Evolutionary conservation across 768 basidiomycete genomes (phyloP).

Genomic region (Gymnopilus dilepis): DNA sequence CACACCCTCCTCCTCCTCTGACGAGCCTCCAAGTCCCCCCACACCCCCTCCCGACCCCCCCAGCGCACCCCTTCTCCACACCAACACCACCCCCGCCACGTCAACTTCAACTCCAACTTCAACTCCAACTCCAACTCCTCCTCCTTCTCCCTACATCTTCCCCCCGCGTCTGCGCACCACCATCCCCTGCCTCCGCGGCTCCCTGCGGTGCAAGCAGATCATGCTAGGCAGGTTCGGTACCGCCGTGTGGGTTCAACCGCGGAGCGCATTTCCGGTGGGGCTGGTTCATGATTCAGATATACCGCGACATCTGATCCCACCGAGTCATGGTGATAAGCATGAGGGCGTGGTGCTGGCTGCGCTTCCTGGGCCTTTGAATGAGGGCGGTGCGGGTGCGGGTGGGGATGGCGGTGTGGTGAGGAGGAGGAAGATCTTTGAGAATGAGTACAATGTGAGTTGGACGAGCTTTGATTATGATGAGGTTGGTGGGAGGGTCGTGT

Average conservation of each 20-base stretch:
- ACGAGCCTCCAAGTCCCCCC: too few species aligned
- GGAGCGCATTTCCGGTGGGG: constrained; percentile 45
- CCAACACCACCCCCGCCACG: too few species aligned
- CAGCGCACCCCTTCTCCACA: too few species aligned
- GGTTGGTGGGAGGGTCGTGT: constrained; percentile 52
- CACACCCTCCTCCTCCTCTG: background rate
- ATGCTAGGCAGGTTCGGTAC: constrained; percentile 60
- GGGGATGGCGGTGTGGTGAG: background rate
- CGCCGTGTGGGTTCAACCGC: constrained; percentile 68
- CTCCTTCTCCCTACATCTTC: constrained; percentile 44
- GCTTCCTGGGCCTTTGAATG: constrained; percentile 53
- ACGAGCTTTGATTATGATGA: constrained; percentile 68
- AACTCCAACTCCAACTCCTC: too few species aligned
- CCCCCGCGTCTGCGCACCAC: constrained; percentile 49
- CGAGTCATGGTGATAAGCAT: constrained; percentile 24
- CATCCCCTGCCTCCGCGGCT: constrained; percentile 50
- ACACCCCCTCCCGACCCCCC: too few species aligned
- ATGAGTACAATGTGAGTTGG: constrained; percentile 47
- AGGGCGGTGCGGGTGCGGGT: background rate
- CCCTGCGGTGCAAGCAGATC: constrained; percentile 59
- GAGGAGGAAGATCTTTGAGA: constrained; percentile 22
- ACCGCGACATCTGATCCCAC: constrained; percentile 26
- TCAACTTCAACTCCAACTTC: too few species aligned
- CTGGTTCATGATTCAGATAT: constrained; percentile 37
- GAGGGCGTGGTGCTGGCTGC: constrained; percentile 53